phyloP scores from a whole-genome alignment of 1,284 basidiomycete genomes.

The Trametes pubescens region DNA sequence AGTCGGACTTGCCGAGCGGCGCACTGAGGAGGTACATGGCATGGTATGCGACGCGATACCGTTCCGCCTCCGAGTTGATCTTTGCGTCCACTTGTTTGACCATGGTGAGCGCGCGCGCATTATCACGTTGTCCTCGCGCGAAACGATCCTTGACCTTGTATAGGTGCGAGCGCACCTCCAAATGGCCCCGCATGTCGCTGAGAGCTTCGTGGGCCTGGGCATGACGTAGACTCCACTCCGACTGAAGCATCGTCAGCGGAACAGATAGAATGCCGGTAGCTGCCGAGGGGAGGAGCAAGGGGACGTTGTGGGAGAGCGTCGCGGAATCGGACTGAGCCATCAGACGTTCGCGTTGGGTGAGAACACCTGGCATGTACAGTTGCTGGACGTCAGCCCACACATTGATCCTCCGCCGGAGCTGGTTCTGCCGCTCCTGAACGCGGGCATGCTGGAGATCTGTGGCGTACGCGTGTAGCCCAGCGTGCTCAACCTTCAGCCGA shows the following conservation, averaged over 20 bases:
- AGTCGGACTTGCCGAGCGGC: not conserved
- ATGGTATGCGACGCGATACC: not conserved
- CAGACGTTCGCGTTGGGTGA: not conserved
- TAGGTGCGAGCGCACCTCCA: conserved; percentile 16
- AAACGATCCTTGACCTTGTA: conserved; percentile 18
- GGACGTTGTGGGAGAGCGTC: not conserved
- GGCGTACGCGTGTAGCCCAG: not conserved
- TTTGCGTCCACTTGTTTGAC: conserved; percentile 11
- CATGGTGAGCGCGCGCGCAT: conserved; percentile 10
- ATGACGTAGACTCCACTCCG: conserved; percentile 17
- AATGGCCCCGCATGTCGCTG: conserved; percentile 18
- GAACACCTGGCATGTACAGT: conserved; percentile 16
- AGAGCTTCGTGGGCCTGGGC: conserved; percentile 22
- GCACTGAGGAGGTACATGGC: not conserved
- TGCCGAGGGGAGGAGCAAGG: not conserved
- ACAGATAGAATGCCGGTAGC: not conserved
- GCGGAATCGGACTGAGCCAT: not conserved
- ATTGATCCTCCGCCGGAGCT: conserved; percentile 6
- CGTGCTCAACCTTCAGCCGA: not conserved
- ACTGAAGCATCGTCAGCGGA: not conserved
- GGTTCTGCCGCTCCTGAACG: conserved; percentile 11
- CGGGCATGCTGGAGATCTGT: conserved; percentile 14
- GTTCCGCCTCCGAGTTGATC: not conserved
- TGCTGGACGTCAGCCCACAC: conserved; percentile 15
- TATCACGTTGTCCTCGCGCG: conserved; percentile 15